Conservation (phyloP, 2,329 filamentous ascomycete genomes). For the Penicillium sp. region DNA sequence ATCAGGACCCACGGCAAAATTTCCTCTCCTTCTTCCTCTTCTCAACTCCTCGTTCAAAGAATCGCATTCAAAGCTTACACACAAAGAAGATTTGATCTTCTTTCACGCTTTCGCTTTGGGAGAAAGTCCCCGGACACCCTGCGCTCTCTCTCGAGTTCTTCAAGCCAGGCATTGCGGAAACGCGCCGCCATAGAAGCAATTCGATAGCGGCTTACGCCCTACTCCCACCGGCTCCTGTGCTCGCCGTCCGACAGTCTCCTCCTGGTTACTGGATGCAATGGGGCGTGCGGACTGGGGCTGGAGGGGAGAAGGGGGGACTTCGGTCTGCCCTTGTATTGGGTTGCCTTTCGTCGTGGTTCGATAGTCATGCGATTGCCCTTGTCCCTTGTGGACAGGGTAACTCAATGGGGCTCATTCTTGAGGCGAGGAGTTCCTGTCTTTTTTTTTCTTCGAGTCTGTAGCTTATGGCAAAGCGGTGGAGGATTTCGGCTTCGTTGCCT, state of each 20-base stretch:
- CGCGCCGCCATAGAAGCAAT: conserved; percentile 99
- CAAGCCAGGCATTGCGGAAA: conserved; percentile 75
- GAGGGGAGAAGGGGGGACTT: conserved; percentile 36
- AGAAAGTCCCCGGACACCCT: conserved; percentile 99
- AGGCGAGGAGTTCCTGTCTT: conserved; percentile 76
- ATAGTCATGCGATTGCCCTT: conserved; percentile 98
- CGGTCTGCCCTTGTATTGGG: conserved; percentile 45
- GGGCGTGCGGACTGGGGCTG: conserved; percentile 33
- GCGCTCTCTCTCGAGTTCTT: conserved; percentile 40
- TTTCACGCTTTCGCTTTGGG: conserved; percentile 74
- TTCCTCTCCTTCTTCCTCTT: conserved; percentile 39
- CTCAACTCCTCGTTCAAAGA: conserved; percentile 93
- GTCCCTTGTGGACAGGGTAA: conserved; percentile 63
- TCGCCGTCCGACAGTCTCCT: conserved; percentile 54
- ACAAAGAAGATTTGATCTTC: conserved; percentile 63
- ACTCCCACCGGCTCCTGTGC: conserved; percentile 39
- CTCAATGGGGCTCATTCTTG: conserved; percentile 99
- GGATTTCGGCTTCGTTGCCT: conserved; percentile 12
- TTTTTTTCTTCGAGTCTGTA: conserved; percentile 49
- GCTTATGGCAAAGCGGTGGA: conserved; percentile 58
- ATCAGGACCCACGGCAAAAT: conserved; percentile 24
- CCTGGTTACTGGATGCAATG: conserved; percentile 36
- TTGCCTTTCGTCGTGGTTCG: conserved; percentile 83
- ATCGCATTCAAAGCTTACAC: conserved; percentile 99
- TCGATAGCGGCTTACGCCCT: conserved; percentile 77